Conservation (phyloP, 2,329 filamentous ascomycete genomes). For the Byssochlamys sp. region DNA sequence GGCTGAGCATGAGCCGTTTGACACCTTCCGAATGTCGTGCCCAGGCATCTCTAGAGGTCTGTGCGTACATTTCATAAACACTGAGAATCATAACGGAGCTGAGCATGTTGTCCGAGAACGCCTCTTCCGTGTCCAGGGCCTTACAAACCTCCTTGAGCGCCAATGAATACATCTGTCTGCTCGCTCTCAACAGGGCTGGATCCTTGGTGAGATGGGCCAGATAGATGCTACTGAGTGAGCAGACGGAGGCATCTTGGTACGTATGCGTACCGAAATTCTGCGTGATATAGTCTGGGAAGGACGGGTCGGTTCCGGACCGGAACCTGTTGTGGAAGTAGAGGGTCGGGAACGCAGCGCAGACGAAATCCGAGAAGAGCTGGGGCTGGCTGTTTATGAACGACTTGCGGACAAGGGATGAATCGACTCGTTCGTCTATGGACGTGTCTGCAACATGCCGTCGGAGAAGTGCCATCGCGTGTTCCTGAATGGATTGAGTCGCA, state of each 20-base stretch:
- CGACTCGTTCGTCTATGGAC: conserved; percentile 13
- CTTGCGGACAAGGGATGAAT: conserved; percentile 14
- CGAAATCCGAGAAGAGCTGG: conserved; percentile 16
- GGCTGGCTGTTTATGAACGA: conserved; percentile 13
- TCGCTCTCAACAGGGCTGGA: conserved; percentile 11
- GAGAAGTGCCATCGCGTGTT: conserved; percentile 18
- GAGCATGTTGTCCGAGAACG: conserved; percentile 23
- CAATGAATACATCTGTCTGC: conserved; percentile 23
- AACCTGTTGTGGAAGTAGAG: conserved; percentile 20
- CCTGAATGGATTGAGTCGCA: conserved; percentile 7
- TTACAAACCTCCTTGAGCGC: conserved; percentile 21
- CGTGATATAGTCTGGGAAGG: conserved; percentile 16
- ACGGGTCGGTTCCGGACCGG: conserved; percentile 12
- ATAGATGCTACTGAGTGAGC: conserved; percentile 19
- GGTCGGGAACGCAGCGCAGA: conserved; percentile 18
- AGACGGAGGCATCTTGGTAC: conserved; percentile 17
- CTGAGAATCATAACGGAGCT: conserved; percentile 29
- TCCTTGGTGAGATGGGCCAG: conserved; percentile 17
- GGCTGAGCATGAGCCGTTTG: conserved; percentile 24
- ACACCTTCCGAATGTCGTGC: conserved; percentile 29
- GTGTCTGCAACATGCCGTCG: conserved; percentile 11
- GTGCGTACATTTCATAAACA: conserved; percentile 33
- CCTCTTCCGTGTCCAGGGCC: conserved; percentile 17
- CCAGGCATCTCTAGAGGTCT: conserved; percentile 27
- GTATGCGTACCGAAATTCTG: conserved; percentile 14